Percentiles rank a stretch among this genome's conserved stretches.
These are phyloP conservation scores for Stenogyne calaminthoides DNA, from an alignment of 305 asterid genomes.

Conservation along the genomic window DNA sequence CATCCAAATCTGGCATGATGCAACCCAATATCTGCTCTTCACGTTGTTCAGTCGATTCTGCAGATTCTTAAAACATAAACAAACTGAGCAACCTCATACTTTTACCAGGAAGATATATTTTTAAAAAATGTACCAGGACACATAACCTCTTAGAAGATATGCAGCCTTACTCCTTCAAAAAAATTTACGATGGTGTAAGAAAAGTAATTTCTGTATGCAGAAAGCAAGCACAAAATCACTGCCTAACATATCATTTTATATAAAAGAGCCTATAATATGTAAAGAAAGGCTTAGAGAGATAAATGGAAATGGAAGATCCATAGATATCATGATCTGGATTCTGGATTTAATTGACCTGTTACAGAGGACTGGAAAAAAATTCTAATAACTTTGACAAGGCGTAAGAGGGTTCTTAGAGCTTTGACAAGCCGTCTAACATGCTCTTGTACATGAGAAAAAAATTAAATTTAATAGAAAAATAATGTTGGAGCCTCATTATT, in stretches of 20 bases:
- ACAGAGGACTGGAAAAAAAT: not conserved
- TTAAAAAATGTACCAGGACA: conserved; percentile 7
- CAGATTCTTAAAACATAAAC: conserved; percentile 31
- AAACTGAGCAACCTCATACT: conserved; percentile 21
- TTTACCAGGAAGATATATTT: conserved; percentile 6
- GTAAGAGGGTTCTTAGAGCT: not conserved
- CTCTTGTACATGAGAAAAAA: not conserved
- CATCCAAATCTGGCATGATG: conserved; percentile 58
- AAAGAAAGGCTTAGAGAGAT: not conserved
- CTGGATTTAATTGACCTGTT: not conserved
- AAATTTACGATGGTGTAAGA: not conserved
- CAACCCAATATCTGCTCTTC: conserved; percentile 59
- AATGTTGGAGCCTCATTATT: not conserved
- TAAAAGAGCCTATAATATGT: not conserved
- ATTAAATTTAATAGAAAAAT: not conserved
- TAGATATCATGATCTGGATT: not conserved
- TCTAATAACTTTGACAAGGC: not conserved
- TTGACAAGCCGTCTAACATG: no score
- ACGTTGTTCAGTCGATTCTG: conserved; percentile 48
- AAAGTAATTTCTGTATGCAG: not conserved
- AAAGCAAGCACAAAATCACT: conserved; percentile 8
- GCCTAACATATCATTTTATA: conserved; percentile 3
- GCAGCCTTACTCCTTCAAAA: not conserved
- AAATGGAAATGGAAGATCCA: not conserved
- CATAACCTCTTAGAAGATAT: conserved; percentile 16